phyloP scores from a whole-genome alignment of 2,329 filamentous ascomycete species.

The Aspergillus fijiensis region DNA sequence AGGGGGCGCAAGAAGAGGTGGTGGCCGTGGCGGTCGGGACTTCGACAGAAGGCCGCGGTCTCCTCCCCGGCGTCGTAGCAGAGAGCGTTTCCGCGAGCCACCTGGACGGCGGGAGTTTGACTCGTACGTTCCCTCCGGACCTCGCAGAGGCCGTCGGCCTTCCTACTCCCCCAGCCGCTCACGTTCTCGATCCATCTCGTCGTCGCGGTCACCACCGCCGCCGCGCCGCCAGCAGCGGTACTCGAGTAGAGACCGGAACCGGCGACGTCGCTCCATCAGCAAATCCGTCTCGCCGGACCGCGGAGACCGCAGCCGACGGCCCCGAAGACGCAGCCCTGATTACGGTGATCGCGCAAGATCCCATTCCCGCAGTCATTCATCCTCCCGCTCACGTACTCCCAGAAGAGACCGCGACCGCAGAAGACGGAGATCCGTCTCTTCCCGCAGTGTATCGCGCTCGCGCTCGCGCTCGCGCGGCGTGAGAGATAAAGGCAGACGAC shows the following conservation, averaged over 20 bases:
- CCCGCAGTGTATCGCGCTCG: slow-evolving; percentile 36
- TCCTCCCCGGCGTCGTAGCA: slow-evolving; percentile 52
- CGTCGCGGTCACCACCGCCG: slow-evolving; percentile 30
- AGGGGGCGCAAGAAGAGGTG: slow-evolving; percentile 38
- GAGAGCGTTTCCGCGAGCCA: slow-evolving; percentile 45
- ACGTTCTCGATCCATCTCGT: slow-evolving; percentile 34
- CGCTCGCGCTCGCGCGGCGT: slow-evolving; percentile 32
- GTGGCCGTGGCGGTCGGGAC: slow-evolving; percentile 40
- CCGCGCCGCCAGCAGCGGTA: slow-evolving; percentile 31
- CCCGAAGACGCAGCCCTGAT: slow-evolving; percentile 39
- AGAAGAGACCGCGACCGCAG: slow-evolving; percentile 48
- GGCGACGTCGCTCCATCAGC: slow-evolving; percentile 35
- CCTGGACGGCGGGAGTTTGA: slow-evolving; percentile 54
- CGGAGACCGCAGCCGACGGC: slow-evolving; percentile 33
- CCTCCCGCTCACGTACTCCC: slow-evolving; percentile 57
- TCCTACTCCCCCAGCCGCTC: slow-evolving; percentile 36
- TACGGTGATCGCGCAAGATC: slow-evolving; percentile 52
- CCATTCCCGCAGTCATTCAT: slow-evolving; percentile 48
- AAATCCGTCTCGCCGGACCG: slow-evolving; percentile 43
- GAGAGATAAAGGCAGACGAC: slow-evolving; percentile 32
- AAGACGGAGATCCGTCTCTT: slow-evolving; percentile 42
- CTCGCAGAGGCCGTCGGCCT: slow-evolving; percentile 39
- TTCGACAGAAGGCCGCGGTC: slow-evolving; percentile 53
- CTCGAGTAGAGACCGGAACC: slow-evolving; percentile 26
- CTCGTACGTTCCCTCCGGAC: slow-evolving; percentile 55